Base-by-base conservation (phyloP, 2,329 filamentous ascomycete species). In the Phyllosticta capitalensis region DNA sequence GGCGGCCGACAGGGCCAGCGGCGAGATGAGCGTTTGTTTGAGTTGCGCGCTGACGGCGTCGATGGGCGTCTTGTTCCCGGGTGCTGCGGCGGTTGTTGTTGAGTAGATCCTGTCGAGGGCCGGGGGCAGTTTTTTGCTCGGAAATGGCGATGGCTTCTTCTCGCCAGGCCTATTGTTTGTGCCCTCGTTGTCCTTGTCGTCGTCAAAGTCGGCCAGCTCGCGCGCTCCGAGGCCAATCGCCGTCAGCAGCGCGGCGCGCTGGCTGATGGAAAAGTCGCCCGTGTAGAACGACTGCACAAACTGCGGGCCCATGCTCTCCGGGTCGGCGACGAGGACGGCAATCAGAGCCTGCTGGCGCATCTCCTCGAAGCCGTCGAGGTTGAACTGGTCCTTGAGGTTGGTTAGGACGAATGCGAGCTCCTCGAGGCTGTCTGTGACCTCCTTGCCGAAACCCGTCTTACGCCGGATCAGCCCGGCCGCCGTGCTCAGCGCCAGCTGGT, bases 201-300 rank as follows among this genome's bases (percentile, higher is more conserved):
- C 75, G 53, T 88, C 84, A 64, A 89, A 84, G 0, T 94, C 92
- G 1, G 90, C 90, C 9, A 99, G 74, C 72, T 97, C 92, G 61
- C 92, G 83, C 1, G 89, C 89, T 28, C 88, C 84, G 0, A 99
- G 76, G 0, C 92, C 92, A 3, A 99, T 76, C 0, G 89, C 86
- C 20, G 90, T 87, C 56, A 99, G 84, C 45, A 97, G 81, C 0
- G 88, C 84, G 7, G 88, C 89, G 48, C 94, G 83, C 70, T 97
- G 92, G 0, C 86, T 83, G 45, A 97, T 77, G 0, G 92, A 96
- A 72, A 94, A 92, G 69, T 99, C 94, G 17, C 92, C 92, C 50
- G 90, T 87, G 69, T 96, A 97, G 69, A 94, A 95, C 0, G 88
- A 87, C 60, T 86, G 84, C 2, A 88, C 85, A 61, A 95, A 89